Evolutionary conservation across 352 stramenopile genomes (phyloP).

Genomic region (Thalassiosira delicatula): DNA sequence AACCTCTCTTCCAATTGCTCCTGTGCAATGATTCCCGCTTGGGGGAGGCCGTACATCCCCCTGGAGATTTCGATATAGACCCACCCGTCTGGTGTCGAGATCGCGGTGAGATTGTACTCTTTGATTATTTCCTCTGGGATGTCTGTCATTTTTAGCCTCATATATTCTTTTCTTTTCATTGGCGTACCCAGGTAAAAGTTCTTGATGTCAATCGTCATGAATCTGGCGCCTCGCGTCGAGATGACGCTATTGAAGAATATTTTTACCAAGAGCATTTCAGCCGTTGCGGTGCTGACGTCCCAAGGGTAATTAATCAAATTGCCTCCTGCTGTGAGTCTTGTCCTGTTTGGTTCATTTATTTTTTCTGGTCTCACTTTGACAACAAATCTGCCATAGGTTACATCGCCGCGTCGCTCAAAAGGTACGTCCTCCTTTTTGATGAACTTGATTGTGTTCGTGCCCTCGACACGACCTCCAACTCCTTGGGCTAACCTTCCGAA

Average conservation of each 20-base stretch:
- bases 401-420: neutral
- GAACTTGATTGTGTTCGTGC: conserved; percentile 17
- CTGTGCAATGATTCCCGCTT: neutral
- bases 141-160: neutral
- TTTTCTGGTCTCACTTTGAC: conserved; percentile 18
- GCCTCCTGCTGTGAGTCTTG: neutral
- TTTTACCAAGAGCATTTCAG: conserved; percentile 43
- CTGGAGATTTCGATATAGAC: neutral
- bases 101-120: neutral
- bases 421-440: neutral
- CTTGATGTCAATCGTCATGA: conserved; percentile 47
- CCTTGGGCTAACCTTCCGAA: conserved; percentile 15
- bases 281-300: conserved; percentile 25
- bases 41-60: neutral
- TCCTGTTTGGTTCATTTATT: conserved; percentile 7
- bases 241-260: conserved; percentile 51
- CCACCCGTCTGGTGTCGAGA: neutral
- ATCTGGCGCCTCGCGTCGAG: conserved; percentile 29
- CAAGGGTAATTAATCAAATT: conserved; percentile 9
- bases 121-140: neutral
- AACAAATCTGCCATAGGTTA: conserved; percentile 3
- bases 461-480: neutral
- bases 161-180: conserved; percentile 1
- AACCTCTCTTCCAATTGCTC: neutral
- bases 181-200: conserved; percentile 44